Conservation (phyloP, 305 asterid genomes). For the Solanum hybrid region DNA sequence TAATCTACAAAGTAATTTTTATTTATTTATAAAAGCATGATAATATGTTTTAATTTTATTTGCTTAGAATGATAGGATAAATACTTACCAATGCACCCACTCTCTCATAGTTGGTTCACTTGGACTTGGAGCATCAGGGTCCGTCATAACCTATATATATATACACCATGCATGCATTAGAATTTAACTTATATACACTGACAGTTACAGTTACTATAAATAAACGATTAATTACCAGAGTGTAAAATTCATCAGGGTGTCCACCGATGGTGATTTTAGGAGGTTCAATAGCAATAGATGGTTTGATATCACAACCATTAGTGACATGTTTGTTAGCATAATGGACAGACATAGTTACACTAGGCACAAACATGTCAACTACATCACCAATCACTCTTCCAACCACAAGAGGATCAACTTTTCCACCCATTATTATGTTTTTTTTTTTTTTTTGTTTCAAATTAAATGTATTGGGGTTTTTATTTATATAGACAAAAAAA, state of each 20-base stretch:
- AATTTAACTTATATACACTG: background rate
- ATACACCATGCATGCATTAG: background rate
- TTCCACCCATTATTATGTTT: slow-evolving; percentile 18
- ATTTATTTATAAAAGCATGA: background rate
- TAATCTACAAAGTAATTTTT: background rate
- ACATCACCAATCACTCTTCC: slow-evolving; percentile 66
- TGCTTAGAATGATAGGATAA: background rate
- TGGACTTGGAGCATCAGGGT: slow-evolving; percentile 81
- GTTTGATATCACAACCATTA: slow-evolving; percentile 56
- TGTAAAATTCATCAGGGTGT: slow-evolving; percentile 25
- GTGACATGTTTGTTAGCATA: slow-evolving; percentile 47
- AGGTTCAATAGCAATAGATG: slow-evolving; percentile 30
- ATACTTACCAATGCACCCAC: slow-evolving; percentile 50
- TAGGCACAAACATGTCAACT: slow-evolving; percentile 55
- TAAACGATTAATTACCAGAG: slow-evolving; percentile 1
- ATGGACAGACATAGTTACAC: slow-evolving; percentile 42
- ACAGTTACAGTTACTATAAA: background rate
- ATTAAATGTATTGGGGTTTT: background rate
- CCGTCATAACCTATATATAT: slow-evolving; percentile 51
- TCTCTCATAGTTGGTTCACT: slow-evolving; percentile 61
- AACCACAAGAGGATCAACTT: slow-evolving; percentile 45
- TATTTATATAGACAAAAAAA: background rate
- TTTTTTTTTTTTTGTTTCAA: background rate
- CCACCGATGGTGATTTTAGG: slow-evolving; percentile 47
- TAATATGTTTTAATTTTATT: background rate